Evolutionary conservation across 768 basidiomycete genomes (phyloP).

Genomic region (Psilocybe azurescens): DNA sequence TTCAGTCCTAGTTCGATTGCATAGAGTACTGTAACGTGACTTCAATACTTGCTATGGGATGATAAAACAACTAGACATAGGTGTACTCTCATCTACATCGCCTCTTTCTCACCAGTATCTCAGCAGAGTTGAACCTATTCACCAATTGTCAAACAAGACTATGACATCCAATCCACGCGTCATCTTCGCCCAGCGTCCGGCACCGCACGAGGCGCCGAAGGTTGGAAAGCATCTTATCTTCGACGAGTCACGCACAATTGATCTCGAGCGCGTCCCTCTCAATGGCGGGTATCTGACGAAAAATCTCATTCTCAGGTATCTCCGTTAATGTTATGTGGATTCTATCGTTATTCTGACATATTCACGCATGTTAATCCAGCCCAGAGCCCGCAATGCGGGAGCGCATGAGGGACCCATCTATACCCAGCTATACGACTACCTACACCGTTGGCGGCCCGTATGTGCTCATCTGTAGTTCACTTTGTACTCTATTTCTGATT

Average conservation of each 20-base stretch:
- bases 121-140: not conserved
- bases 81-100: too few relatives aligned
- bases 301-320: slow-evolving; percentile 40
- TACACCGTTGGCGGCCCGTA: slow-evolving; percentile 41
- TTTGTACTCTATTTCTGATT: too few relatives aligned
- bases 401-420: slow-evolving; percentile 39
- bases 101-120: not conserved
- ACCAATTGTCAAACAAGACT: not conserved
- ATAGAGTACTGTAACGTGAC: too few relatives aligned
- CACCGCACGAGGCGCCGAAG: slow-evolving; percentile 26
- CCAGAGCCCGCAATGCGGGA: slow-evolving; percentile 45
- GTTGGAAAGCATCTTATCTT: slow-evolving; percentile 40
- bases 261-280: slow-evolving; percentile 49
- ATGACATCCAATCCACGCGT: slow-evolving; percentile 9
- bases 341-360: not conserved
- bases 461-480: slow-evolving; percentile 10
- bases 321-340: not conserved
- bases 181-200: slow-evolving; percentile 6
- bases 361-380: slow-evolving; percentile 17
- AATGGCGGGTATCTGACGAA: slow-evolving; percentile 55
- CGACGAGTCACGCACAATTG: slow-evolving; percentile 50
- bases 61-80: too few relatives aligned
- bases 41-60: too few relatives aligned
- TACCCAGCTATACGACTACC: slow-evolving; percentile 30
- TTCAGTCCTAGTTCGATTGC: too few relatives aligned